Percentiles rank a stretch among this genome's conserved stretches.
Conservation (phyloP, 345 rosid species). For the Bruguiera parviflora region DNA sequence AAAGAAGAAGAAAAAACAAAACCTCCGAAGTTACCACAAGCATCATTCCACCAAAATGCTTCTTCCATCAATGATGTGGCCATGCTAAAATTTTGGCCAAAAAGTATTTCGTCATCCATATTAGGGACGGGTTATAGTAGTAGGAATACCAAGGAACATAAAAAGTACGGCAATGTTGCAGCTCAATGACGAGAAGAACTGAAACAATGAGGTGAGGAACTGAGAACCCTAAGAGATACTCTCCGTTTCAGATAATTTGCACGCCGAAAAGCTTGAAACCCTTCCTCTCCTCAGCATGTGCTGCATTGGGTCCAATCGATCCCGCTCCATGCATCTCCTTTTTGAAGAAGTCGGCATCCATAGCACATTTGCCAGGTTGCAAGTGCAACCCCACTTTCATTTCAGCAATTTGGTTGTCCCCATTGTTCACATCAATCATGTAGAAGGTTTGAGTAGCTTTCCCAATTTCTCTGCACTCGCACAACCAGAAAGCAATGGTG, state of each 20-base stretch:
- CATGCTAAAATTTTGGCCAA: slow-evolving; percentile 6
- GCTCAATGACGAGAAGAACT: neutral
- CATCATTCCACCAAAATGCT: neutral
- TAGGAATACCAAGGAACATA: neutral
- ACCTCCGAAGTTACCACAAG: too few species aligned
- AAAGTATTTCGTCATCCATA: neutral
- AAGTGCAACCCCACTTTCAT: slow-evolving; percentile 11
- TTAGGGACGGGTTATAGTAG: neutral
- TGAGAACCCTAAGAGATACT: neutral
- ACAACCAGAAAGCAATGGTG: slow-evolving; percentile 41
- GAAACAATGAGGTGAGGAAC: too few species aligned
- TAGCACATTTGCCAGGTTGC: slow-evolving; percentile 7
- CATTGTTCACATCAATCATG: slow-evolving; percentile 38
- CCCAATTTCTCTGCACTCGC: slow-evolving; percentile 22
- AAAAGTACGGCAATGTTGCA: neutral
- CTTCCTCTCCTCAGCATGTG: neutral
- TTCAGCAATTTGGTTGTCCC: neutral
- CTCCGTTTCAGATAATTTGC: slow-evolving; percentile 17
- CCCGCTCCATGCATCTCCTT: slow-evolving; percentile 6
- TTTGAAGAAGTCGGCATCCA: neutral
- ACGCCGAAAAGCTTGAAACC: slow-evolving; percentile 50
- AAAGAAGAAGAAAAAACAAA: neutral
- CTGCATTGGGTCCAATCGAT: neutral
- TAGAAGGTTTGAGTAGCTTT: slow-evolving; percentile 21
- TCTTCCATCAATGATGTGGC: neutral